Base-by-base conservation (phyloP, 2,329 filamentous ascomycete species). In the Penicillium occitanis region DNA sequence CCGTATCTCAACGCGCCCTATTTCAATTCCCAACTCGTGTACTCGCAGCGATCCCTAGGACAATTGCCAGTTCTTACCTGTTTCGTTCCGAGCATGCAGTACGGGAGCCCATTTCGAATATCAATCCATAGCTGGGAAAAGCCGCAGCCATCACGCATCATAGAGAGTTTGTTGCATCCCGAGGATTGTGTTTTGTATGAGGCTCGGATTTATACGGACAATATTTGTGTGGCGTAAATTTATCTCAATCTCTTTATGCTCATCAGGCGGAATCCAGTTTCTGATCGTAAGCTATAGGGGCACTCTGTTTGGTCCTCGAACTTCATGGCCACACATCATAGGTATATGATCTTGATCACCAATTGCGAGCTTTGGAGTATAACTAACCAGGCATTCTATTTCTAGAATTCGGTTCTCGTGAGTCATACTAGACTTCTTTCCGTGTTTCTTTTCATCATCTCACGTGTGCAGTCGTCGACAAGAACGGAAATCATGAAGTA, bases 71-170 rank as follows among this genome's bases (percentile, higher is more conserved):
- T 87, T 13, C 82, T 93, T 71, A 90, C 88, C 17, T 88, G 86
- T 68, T 94, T 92, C 74, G 82, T 92, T 53, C 88, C 90, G 1
- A 90, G 88, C 67, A 80, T 92, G 10, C 72, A 81, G 3, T 74
- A 80, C 0, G 86, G 86, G 28, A 80, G 80, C 33, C 82, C 86
- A 0, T 93, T 93, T 76, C 86, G 88, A 68, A 83, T 93, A 60
- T 93, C 91, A 2, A 83, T 94, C 59, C 91, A 93, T 77, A 88
- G 85, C 66, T 94, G 91, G 91, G 84, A 84, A 17, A 83, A 80
- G 4, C 88, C 89, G 5, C 80, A 82, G 19, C 78, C 87, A 63
- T 90, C 87, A 69, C 83, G 86, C 53, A 82, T 85, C 70, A 83
- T 87, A 40, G 83, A 82, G 67, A 79, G 80, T 53, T 83, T 87